Base-by-base conservation (phyloP, 2,329 filamentous ascomycete species). In the Alternaria sp. region DNA sequence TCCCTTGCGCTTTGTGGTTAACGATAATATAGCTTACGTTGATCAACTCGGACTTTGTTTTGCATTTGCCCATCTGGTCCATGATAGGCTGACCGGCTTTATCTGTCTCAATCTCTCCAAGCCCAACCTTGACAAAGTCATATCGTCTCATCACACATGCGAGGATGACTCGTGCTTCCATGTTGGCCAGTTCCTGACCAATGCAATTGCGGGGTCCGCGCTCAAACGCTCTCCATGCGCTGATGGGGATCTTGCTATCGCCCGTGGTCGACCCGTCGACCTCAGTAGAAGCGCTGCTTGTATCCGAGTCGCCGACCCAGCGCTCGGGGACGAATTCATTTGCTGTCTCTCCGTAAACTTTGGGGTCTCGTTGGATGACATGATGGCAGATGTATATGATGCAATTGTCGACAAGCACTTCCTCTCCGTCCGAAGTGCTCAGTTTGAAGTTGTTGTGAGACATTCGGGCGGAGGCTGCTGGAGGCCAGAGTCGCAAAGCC, bases 191-290 rank as follows among this genome's bases (percentile, higher is more conserved):
- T 70, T 87, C 86, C 73, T 88, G 86, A 0, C 86, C 87, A 43
- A 88, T 85, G 68, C 87, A 90, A 61, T 85, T 85, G 15, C 87
- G 74, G 3, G 83, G 81, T 0, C 87, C 87, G 51, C 83, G 80
- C 68, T 86, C 85, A 71, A 89, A 89, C 0, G 85, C 79, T 8
- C 86, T 80, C 82, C 83, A 89, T 0, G 85, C 85, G 57, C 67
- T 83, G 77, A 65, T 26, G 68, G 81, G 70, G 74, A 81, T 63
- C 76, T 71, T 66, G 45, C 66, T 70, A 3, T 59, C 63, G 25
- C 65, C 64, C 3, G 57, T 50, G n/a, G 62, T 57, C 5, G 53
- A 52, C 3, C 52, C 60, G 12, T 64, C 62, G 4, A 65, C 65
- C 9, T 74, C 71, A 12, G 65, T 58, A 15, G 57, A 62, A 11